Evolutionary conservation across 352 stramenopile genomes (phyloP), one percentile per base, ranked within the genome.

Genomic region (Pythium diclinum): DNA sequence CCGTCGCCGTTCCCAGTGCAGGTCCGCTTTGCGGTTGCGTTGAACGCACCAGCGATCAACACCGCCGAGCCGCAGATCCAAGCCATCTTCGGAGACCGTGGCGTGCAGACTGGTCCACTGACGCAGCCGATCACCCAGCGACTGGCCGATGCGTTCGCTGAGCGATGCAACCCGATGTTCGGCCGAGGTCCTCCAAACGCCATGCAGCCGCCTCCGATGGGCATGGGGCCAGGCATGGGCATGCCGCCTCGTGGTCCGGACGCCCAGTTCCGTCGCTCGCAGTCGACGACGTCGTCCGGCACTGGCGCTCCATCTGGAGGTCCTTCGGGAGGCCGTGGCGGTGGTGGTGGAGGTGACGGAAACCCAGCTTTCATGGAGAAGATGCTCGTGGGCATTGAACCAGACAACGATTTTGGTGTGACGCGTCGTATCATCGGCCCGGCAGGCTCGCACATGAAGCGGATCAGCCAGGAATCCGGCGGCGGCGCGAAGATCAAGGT

Each of bases 401-500:
- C 89, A 14, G 87, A 96, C 51, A 88, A 67, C 56, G 87, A 94
- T 30, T 96, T 96, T 69, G 80, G 82, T 10, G 85, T 94, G 34
- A 93, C 85, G 21, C 84, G 85, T 1, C 83, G 85, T 30, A 92
- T 96, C 57, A 93, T 96, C 55, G 87, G 87, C 6, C 85, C 82
- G 17, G 77, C 73, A 0, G 87, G 85, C 6, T 86, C 83, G 5
- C 81, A 96, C 57, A 92, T 96, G 81, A 94, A 96, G 67, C 87
- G 87, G 16, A 96, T 96, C 61, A 93, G 83, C 47, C 67, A 87
- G 16, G 87, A 96, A 46, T 81, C 87, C 1, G 78, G 85, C 25
- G 85, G 85, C 0, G 87, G 87, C 49, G 85, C 87, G 40, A 94
- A 93, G 63, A 87, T 96, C 56, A 87, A 87, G 48, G 80, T 96